Percentiles rank a stretch among this genome's conserved stretches.
Evolutionary conservation across 1,284 basidiomycete species (phyloP).

Genomic region (Leccinum subspadiceum): DNA sequence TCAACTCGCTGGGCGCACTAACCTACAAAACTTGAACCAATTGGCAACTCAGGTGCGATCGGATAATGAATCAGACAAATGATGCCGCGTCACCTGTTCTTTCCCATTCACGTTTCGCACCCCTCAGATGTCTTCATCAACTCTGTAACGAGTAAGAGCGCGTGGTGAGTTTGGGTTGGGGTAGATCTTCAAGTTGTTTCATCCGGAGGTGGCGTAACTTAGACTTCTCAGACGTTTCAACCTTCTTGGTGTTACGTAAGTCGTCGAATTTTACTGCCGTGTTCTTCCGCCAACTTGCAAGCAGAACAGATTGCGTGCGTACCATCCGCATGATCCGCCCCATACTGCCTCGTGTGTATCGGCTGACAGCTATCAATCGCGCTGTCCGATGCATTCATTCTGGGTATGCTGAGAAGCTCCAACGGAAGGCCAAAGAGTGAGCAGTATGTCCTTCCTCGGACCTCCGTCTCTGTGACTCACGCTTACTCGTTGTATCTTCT

Average conservation of each 20-base stretch:
- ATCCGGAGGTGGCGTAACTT: not conserved
- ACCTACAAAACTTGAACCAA: not conserved
- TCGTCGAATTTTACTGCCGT: not conserved
- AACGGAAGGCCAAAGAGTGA: constrained; percentile 45
- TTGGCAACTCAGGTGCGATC: not conserved
- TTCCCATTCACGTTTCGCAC: not conserved
- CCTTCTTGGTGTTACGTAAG: not conserved
- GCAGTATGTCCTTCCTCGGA: constrained; percentile 19
- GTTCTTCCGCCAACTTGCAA: not conserved
- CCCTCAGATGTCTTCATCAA: not conserved
- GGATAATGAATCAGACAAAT: not conserved
- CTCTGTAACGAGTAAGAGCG: not conserved
- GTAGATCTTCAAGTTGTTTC: not conserved
- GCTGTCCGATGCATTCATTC: constrained; percentile 18
- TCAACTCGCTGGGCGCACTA: not conserved
- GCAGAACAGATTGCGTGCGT: not conserved
- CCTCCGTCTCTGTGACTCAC: not conserved
- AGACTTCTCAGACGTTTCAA: not conserved
- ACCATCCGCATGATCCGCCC: constrained; percentile 5
- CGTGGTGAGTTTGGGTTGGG: not conserved
- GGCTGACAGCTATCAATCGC: not conserved
- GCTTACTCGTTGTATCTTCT: constrained; percentile 1
- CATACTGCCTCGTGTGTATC: constrained; percentile 3
- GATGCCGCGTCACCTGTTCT: not conserved
- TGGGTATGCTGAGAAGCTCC: constrained; percentile 47